phyloP scores from a whole-genome alignment of 1,284 basidiomycete genomes.

The Trichosporon coremiiforme region DNA sequence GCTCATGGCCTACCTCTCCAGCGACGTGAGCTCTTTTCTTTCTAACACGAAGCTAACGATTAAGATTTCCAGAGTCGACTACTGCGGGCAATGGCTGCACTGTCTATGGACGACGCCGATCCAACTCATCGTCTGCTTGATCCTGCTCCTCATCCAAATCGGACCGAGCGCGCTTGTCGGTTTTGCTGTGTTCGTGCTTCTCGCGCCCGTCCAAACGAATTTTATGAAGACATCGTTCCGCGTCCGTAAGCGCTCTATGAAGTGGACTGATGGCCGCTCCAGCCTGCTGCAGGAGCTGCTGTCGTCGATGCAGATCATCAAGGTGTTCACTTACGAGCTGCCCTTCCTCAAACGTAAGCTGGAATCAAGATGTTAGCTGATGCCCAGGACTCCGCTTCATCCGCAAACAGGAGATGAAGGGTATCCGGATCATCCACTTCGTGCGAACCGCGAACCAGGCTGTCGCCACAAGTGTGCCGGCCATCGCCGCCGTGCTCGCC shows the following conservation, averaged over 20 bases:
- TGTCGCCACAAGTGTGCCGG: conserved; percentile 51
- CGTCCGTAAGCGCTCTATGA: conserved; percentile 65
- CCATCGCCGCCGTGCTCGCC: conserved; percentile 71
- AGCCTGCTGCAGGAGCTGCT: conserved; percentile 77
- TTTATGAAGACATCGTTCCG: conserved; percentile 70
- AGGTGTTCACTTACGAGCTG: conserved; percentile 72
- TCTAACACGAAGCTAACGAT: not conserved
- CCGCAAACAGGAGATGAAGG: conserved; percentile 63
- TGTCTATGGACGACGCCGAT: conserved; percentile 69
- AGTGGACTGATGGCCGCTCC: conserved; percentile 79
- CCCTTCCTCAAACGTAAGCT: conserved; percentile 67
- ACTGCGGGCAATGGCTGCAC: conserved; percentile 45
- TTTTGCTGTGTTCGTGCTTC: conserved; percentile 69
- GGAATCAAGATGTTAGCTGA: no score
- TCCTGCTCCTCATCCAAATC: conserved; percentile 58
- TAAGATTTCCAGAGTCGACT: conserved; percentile 53
- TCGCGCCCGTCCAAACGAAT: conserved; percentile 70
- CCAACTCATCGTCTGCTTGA: conserved; percentile 65
- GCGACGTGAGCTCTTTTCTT: conserved; percentile 64
- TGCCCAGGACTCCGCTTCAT: conserved; percentile 62
- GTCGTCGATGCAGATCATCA: conserved; percentile 71
- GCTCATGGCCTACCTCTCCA: conserved; percentile 73
- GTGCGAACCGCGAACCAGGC: conserved; percentile 64
- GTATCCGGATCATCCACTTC: conserved; percentile 64
- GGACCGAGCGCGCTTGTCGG: conserved; percentile 76